Percentiles rank a stretch among this genome's conserved stretches.
These are phyloP conservation scores for Phlebopus sp. DNA, from an alignment of 1,284 basidiomycete species.

Conservation along the genomic window DNA sequence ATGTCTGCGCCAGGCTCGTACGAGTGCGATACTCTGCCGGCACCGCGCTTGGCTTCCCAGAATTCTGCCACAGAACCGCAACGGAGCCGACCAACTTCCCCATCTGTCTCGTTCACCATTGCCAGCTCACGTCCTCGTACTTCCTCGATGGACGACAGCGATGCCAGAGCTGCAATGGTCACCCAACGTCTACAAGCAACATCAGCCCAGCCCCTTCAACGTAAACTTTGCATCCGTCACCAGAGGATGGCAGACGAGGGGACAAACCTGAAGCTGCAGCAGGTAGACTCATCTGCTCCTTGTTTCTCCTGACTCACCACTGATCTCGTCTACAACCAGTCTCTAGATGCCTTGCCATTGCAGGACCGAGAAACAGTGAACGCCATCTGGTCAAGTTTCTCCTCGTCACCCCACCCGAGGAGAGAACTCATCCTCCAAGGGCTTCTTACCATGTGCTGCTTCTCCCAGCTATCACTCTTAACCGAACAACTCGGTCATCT, in stretches of 20 bases:
- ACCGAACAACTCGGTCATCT: constrained; percentile 89
- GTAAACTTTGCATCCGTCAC: constrained; percentile 87
- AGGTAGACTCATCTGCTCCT: constrained; percentile 51
- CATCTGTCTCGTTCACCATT: constrained; percentile 17
- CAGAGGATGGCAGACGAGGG: constrained; percentile 98
- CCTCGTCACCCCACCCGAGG: constrained; percentile 87
- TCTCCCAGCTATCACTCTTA: constrained; percentile 96
- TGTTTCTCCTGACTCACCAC: background rate
- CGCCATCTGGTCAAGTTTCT: constrained; percentile 96
- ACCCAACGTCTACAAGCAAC: constrained; percentile 15
- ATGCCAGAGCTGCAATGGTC: constrained; percentile 1
- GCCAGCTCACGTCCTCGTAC: background rate
- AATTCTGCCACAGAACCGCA: constrained; percentile 14
- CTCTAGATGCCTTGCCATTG: constrained; percentile 88
- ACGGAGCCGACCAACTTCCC: constrained; percentile 20
- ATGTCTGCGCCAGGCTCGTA: constrained; percentile 36
- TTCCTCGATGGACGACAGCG: background rate
- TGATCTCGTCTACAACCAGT: constrained; percentile 46
- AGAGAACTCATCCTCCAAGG: constrained; percentile 95
- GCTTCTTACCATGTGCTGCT: constrained; percentile 99
- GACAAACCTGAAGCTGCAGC: constrained; percentile 89
- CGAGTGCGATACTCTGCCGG: constrained; percentile 72
- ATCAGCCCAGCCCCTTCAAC: constrained; percentile 42
- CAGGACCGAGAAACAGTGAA: constrained; percentile 89
- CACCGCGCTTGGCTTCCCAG: constrained; percentile 46